Evolutionary conservation across 768 basidiomycete species (phyloP), one percentile per base, ranked within the genome.

Genomic region (Glaciozyma antarctica): DNA sequence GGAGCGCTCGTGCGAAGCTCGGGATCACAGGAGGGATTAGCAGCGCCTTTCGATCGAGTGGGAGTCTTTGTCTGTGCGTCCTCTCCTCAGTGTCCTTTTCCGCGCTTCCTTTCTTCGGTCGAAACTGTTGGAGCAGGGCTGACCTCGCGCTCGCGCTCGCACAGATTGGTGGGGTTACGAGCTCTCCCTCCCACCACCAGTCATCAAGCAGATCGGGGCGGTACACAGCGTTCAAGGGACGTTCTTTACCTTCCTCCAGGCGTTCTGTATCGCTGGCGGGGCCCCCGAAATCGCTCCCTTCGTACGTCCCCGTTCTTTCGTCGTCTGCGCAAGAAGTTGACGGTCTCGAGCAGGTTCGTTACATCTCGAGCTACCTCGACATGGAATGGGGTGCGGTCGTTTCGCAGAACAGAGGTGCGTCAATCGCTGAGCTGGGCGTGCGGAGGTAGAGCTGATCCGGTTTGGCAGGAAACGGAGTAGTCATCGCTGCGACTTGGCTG

Each of bases 151-250:
- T n/a, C n/a, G n/a, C n/a, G n/a, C n/a, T n/a, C n/a, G n/a, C n/a
- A n/a, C 67, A 90, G 88, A 90, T 76, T 91, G 90, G 90, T 93
- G 90, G 90, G 90, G 90, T 19, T 78, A 88, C 17, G 90, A 93
- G 73, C 62, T 91, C 0, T 80, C 84, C 44, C 79, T 93, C 32
- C 90, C 90, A 6, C 82, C 85, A 24, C 82, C 88, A 1, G 82
- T 88, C 1, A 72, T 93, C 44, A 74, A 73, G 34, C 82, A 84
- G 72, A 80, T 93, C 24, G 75, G 77, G 53, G 84, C 85, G 58
- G 83, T 78, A 2, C 78, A 85, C 59, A 84, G 86, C 53, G 80
- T 89, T 64, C 76, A 86, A 28, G 77, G 80, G 68, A 78, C 85
- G 0, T 74, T 88, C 43, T 80, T 91, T 74, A 86, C 87, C 74